phyloP scores from a whole-genome alignment of 169 alveolate genomes.

The Toxoplasma gondii region DNA sequence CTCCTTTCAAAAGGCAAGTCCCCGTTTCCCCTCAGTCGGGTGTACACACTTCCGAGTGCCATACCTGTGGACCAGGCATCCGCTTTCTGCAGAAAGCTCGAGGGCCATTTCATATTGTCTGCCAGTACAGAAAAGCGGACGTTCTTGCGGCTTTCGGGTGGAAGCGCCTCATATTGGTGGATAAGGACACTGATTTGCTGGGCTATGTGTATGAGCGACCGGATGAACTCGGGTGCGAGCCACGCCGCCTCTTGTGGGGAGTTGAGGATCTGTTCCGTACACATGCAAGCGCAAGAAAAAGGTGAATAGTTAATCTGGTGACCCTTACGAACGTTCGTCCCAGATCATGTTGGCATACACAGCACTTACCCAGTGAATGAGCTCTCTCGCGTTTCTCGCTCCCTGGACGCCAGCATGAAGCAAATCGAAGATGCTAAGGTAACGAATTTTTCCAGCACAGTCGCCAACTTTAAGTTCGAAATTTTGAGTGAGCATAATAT shows the following conservation, averaged over 20 bases:
- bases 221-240: constrained; percentile 52
- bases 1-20: neutral
- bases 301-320: neutral
- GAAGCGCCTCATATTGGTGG: constrained; percentile 31
- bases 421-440: constrained; percentile 39
- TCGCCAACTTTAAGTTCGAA: constrained; percentile 46
- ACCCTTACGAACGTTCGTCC: neutral
- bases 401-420: constrained; percentile 53
- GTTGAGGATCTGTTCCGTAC: constrained; percentile 27
- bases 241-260: constrained; percentile 50
- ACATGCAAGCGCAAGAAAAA: neutral
- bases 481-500: constrained; percentile 3
- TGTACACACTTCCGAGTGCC: neutral
- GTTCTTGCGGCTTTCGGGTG: neutral
- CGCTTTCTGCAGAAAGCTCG: constrained; percentile 22
- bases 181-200: neutral
- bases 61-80: constrained; percentile 58
- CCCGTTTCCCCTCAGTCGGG: neutral
- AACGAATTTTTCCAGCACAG: constrained; percentile 47
- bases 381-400: constrained; percentile 49
- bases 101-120: constrained; percentile 14
- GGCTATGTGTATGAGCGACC: constrained; percentile 17
- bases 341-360: neutral
- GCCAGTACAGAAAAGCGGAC: constrained; percentile 12
- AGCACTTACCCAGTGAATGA: constrained; percentile 45